A percentile compares a stretch with the other conserved stretches of the same genome.
Conservation (phyloP, 768 basidiomycete species). For the Tricholoma flavovirens region DNA sequence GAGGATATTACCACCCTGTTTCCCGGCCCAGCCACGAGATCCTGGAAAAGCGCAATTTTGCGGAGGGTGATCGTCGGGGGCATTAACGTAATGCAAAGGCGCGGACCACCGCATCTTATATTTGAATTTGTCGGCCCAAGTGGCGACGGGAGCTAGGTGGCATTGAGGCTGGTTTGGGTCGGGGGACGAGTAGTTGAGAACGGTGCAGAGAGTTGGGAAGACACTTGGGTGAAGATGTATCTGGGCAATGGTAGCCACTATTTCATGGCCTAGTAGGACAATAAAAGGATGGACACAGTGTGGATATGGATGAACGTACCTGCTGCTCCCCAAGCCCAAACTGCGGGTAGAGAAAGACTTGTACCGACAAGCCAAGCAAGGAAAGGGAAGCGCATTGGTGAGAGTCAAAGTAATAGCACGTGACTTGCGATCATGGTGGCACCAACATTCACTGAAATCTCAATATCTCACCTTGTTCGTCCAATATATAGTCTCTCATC, state of each 20-base stretch:
- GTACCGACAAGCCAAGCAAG: slow-evolving; percentile 2
- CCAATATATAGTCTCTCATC: slow-evolving; percentile 7
- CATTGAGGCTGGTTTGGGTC: slow-evolving; percentile 45
- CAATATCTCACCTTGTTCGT: slow-evolving; percentile 30
- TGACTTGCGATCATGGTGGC: too few relatives aligned
- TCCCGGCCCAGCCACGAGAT: slow-evolving; percentile 63
- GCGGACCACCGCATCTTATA: slow-evolving; percentile 66
- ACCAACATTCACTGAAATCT: slow-evolving; percentile 22
- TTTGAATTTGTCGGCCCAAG: slow-evolving; percentile 82
- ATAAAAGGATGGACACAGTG: too few relatives aligned
- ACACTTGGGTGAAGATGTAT: slow-evolving; percentile 79
- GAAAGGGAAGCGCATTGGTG: slow-evolving; percentile 9
- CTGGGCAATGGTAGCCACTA: slow-evolving; percentile 91
- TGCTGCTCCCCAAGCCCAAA: slow-evolving; percentile 38
- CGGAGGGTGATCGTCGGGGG: slow-evolving; percentile 71
- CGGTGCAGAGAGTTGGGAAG: slow-evolving; percentile 57
- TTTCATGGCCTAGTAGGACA: slow-evolving; percentile 73
- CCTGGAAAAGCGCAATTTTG: slow-evolving; percentile 77
- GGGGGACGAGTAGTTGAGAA: slow-evolving; percentile 50
- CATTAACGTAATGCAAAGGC: slow-evolving; percentile 70
- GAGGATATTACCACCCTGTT: slow-evolving; percentile 56
- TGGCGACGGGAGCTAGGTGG: slow-evolving; percentile 75
- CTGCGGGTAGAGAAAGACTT: slow-evolving; percentile 8
- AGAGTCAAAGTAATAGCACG: too few relatives aligned
- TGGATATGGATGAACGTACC: slow-evolving; percentile 19